Evolutionary conservation across 2,329 filamentous ascomycete species (phyloP).

Genomic region (Pyricularia sp.): DNA sequence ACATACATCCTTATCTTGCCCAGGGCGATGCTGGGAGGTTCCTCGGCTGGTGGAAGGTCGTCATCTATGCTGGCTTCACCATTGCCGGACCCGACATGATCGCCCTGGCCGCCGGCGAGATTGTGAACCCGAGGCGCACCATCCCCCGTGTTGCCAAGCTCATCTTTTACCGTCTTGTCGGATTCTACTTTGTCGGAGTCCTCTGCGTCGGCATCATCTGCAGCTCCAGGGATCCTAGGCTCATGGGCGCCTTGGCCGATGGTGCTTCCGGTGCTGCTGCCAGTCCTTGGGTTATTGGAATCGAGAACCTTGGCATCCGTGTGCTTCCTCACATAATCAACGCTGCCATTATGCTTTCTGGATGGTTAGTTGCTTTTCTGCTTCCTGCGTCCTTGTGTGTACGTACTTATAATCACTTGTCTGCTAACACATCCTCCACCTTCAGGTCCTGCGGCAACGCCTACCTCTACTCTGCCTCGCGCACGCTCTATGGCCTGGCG

Average conservation of each 20-base stretch:
- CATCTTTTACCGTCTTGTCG: constrained; percentile 71
- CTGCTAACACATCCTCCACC: background rate
- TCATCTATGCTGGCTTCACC: constrained; percentile 7
- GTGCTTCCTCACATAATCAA: constrained; percentile 47
- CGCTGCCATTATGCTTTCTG: constrained; percentile 24
- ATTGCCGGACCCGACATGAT: constrained; percentile 9
- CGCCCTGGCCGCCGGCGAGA: constrained; percentile 54
- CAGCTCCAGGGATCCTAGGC: constrained; percentile 33
- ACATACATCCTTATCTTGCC: constrained; percentile 3
- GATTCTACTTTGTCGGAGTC: constrained; percentile 71
- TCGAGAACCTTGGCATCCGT: constrained; percentile 38
- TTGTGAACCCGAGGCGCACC: constrained; percentile 68
- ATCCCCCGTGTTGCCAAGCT: constrained; percentile 71
- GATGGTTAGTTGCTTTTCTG: constrained; percentile 14
- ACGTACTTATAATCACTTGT: background rate
- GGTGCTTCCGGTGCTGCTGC: constrained; percentile 30
- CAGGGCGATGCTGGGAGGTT: constrained; percentile 4
- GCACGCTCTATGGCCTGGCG: constrained; percentile 35
- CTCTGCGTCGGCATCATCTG: constrained; percentile 70
- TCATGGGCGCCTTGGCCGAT: constrained; percentile 48
- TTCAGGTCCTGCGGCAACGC: constrained; percentile 32
- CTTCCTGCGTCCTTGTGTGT: too few species aligned
- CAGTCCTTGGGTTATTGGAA: constrained; percentile 37
- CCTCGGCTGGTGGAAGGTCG: constrained; percentile 6
- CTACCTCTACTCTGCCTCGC: constrained; percentile 36